phyloP scores from a whole-genome alignment of 768 basidiomycete species.

The Cystofilobasidium capitatum region DNA sequence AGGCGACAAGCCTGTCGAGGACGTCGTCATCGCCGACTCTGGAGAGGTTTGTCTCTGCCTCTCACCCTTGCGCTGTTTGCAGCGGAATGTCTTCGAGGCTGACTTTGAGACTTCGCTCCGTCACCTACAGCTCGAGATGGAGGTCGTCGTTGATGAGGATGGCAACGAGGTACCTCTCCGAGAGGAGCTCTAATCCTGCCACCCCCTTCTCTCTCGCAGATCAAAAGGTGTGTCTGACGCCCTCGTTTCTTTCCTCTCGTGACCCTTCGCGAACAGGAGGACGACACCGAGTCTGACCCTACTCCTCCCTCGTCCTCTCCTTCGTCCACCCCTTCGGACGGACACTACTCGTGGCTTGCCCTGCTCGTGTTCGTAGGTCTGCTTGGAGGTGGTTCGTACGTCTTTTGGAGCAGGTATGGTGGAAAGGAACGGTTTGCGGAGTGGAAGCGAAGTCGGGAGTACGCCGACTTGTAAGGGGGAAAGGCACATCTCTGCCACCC shows the following conservation, averaged over 20 bases:
- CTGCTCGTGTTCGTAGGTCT: not conserved
- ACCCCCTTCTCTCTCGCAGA: not conserved
- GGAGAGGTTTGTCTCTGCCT: slow-evolving; percentile 62
- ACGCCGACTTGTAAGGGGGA: not conserved
- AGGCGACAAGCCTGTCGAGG: slow-evolving; percentile 62
- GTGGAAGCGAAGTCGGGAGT: not conserved
- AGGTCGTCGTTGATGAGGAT: slow-evolving; percentile 46
- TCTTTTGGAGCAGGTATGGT: not conserved
- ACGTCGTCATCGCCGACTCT: slow-evolving; percentile 69
- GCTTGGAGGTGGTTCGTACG: not conserved
- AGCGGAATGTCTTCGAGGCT: not conserved
- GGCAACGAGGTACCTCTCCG: slow-evolving; percentile 87
- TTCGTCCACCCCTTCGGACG: not conserved
- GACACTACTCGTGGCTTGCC: not conserved
- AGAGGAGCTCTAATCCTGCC: slow-evolving; percentile 68
- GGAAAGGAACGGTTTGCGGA: not conserved
- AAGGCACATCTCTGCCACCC: too few relatives aligned
- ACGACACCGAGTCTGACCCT: not conserved
- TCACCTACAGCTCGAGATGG: slow-evolving; percentile 39
- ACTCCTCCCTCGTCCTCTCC: not conserved
- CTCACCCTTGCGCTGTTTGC: not conserved
- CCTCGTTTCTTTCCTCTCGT: too few relatives aligned
- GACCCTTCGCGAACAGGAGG: not conserved
- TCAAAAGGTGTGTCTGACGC: too few relatives aligned
- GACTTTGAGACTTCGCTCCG: not conserved